Base-by-base conservation (phyloP, 225 moss, liverwort and hornwort genomes). In the Polytrichum formosum region DNA sequence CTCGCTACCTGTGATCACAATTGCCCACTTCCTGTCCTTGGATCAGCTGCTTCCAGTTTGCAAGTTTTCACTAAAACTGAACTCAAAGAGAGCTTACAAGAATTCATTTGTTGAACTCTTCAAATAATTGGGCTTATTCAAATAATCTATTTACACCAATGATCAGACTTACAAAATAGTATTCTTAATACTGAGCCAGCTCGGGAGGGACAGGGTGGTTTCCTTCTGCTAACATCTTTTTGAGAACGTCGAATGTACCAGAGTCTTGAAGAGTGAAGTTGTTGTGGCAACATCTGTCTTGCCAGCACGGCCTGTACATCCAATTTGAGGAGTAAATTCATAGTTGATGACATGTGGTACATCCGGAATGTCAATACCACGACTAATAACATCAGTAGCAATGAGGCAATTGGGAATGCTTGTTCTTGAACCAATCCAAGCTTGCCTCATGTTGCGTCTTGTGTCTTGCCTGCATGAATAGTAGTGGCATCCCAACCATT, bases 391-490 rank as follows among this genome's bases (percentile, higher is more conserved):
- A 61, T 71, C 70, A 13, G 70, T 61, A 6, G 37, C 70, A 30
- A 61, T 31, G 5, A 60, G 60, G 21, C 6, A 26, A 16, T 17
- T 69, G 10, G 7, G 21, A 4, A 18, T 28, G 13, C 28, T 28
- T 25, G 37, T 37, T 37, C 20, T 19, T 16, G 1, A 20, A 30
- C 17, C 8, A 4, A 37, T 30, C 61, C n/a, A 61, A 83, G 1
- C 37, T 35, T 35, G 9, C 35, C 35, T 89, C 89, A 72, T 86
- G 77, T 31, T 86, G 89, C 68, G n/a, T 83, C 89, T 54, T 89
- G 89, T 17, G 83, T 89, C 75, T 89, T 89, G 66, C 89, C 89
- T 73, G 86, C 89, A 68, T 89, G 89, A 31, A 89, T 76, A 53
- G 86, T 86, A 25, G 89, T 89, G 56, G 83, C 89, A 29, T 83